Conservation (phyloP, 805 yeast species). For the Cyberlindnera amylophila region DNA sequence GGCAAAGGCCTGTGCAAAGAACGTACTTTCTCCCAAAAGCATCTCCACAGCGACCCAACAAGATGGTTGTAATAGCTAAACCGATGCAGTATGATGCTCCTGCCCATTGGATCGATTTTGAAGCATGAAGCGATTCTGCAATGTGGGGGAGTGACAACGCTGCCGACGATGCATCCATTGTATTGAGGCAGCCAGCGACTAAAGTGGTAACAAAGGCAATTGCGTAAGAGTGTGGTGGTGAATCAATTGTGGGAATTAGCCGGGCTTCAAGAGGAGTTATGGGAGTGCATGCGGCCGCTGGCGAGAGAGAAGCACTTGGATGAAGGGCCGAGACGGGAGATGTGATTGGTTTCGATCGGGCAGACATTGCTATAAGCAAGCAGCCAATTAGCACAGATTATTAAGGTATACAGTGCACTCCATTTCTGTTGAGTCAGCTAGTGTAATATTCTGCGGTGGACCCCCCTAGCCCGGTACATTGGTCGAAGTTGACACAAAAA, state of each 20-base stretch:
- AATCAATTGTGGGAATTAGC: slow-evolving; percentile 4
- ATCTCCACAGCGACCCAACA: slow-evolving; percentile 52
- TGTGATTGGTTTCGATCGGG: not conserved
- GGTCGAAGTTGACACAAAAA: not conserved
- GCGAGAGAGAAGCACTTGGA: not conserved
- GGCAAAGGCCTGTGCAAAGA: slow-evolving; percentile 35
- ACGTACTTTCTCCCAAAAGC: slow-evolving; percentile 50
- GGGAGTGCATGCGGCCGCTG: not conserved
- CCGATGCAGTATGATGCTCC: slow-evolving; percentile 52
- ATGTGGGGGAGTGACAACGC: slow-evolving; percentile 40
- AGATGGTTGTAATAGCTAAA: slow-evolving; percentile 47
- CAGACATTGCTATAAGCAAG: not conserved
- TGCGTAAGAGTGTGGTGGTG: not conserved
- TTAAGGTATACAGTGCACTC: not conserved
- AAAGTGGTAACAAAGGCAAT: slow-evolving; percentile 2
- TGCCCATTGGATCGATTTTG: slow-evolving; percentile 53
- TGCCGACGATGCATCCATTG: slow-evolving; percentile 12
- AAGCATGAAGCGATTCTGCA: slow-evolving; percentile 42
- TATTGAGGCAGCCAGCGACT: slow-evolving; percentile 7
- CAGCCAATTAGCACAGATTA: not conserved
- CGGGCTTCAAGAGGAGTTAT: slow-evolving; percentile 6
- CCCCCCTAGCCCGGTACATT: too few species aligned
- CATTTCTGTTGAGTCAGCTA: not conserved
- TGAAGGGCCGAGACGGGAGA: not conserved
- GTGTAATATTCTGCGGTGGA: too few species aligned